Evolutionary conservation across 2,329 filamentous ascomycete genomes (phyloP), one percentile per base, ranked within the genome.

Genomic region (Alternaria ventricosa): DNA sequence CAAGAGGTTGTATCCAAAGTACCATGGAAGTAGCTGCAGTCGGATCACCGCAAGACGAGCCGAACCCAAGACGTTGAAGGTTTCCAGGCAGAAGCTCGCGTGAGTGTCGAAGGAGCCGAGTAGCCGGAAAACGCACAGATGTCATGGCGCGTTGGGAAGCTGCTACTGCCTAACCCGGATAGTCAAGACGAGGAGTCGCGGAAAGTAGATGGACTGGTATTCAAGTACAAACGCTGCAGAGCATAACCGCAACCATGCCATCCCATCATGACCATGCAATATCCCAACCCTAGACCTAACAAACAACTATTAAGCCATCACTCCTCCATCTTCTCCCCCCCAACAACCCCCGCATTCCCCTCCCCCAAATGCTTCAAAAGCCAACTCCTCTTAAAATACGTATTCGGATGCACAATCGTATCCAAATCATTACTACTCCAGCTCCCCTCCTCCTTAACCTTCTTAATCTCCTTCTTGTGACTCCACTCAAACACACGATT

Each of bases 321-420:
- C 61, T 79, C 74, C 46, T 79, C 76, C 78, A 80, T 78, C 67
- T 68, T 78, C 3, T 77, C 78, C 13, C 63, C 68, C 41, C 61
- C 61, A 11, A 78, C 75, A 9, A 79, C 45, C 3, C 78, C 78
- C 20, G 64, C 78, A 66, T 79, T 79, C 8, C 78, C 79, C 67
- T 83, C 81, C 2, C 84, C 89, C 25, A 96, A 80, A 77, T 96
- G 92, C 84, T 94, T 97, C 65, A 99, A 83, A 71, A 96, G 75
- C 79, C 93, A 98, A 78, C 94, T 97, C 60, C 95, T 87, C 85
- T 97, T 97, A 81, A 98, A 99, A 81, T 97, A 99, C 69, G 95
- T 94, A 79, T 99, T 99, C 11, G 96, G 96, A 81, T 99, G 96
- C 22, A 97, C 90, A 76, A 99, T 97, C 0, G 95, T 98, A 81